Percentiles rank a stretch among this genome's conserved stretches.
Conservation (phyloP, 2,329 filamentous ascomycete species). For the Alternaria dauci region DNA sequence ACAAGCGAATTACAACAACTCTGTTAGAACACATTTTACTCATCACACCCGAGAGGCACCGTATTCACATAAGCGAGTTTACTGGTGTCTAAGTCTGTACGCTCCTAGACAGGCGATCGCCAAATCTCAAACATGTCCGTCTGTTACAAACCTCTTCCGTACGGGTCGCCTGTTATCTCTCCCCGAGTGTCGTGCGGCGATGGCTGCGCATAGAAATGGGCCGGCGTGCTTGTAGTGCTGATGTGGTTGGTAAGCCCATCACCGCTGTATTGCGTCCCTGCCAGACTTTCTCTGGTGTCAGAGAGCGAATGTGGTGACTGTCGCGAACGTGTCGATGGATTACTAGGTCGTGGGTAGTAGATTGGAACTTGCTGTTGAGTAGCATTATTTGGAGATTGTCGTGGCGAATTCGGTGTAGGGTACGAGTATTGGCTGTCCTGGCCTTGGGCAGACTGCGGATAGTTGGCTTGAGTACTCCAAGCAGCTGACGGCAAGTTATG, state of each 20-base stretch:
- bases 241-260: constrained; percentile 14
- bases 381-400: constrained; percentile 17
- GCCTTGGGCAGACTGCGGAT: constrained; percentile 23
- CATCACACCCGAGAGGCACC: not conserved
- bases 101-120: not conserved
- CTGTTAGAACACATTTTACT: not conserved
- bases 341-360: constrained; percentile 42
- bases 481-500: constrained; percentile 27
- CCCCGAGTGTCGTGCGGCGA: constrained; percentile 13
- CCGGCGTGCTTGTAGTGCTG: constrained; percentile 42
- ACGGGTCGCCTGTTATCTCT: constrained; percentile 7
- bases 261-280: constrained; percentile 30
- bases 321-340: constrained; percentile 24
- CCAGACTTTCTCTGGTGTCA: constrained; percentile 25
- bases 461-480: constrained; percentile 34
- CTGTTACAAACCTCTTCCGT: constrained; percentile 18
- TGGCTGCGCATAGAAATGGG: constrained; percentile 48
- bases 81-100: not conserved
- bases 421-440: constrained; percentile 36
- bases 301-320: constrained; percentile 24
- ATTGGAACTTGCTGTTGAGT: constrained; percentile 30
- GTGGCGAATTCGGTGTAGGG: constrained; percentile 32
- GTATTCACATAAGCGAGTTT: not conserved
- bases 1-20: not conserved
- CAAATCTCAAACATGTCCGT: constrained; percentile 9